These are phyloP conservation scores for Aspergillus sclerotioniger DNA, from an alignment of 495 filamentous ascomycete genomes.

Conservation along the genomic window DNA sequence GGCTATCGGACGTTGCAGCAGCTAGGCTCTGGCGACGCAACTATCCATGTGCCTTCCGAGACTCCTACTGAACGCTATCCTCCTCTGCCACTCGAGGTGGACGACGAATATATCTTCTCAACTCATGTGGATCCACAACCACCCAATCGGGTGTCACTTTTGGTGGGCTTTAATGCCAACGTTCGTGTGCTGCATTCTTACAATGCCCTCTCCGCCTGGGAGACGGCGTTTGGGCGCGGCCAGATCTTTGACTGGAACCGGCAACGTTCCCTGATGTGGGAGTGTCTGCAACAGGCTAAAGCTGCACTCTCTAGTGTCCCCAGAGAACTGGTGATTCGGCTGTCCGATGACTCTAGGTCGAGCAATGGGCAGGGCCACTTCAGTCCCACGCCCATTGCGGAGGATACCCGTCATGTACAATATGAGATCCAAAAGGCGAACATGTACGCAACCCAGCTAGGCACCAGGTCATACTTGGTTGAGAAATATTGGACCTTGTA, in stretches of 20 bases:
- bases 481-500: slow-evolving; percentile 73
- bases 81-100: slow-evolving; percentile 73
- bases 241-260: slow-evolving; percentile 69
- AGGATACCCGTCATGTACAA: slow-evolving; percentile 52
- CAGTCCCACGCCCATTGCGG: slow-evolving; percentile 16
- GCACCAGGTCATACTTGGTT: slow-evolving; percentile 74
- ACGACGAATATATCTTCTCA: slow-evolving; percentile 71
- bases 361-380: slow-evolving; percentile 16
- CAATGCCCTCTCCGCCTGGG: slow-evolving; percentile 63
- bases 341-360: slow-evolving; percentile 6
- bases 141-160: slow-evolving; percentile 54
- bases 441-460: slow-evolving; percentile 72
- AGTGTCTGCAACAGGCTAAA: slow-evolving; percentile 60
- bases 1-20: slow-evolving; percentile 64
- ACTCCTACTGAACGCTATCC: slow-evolving; percentile 75
- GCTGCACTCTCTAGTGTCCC: slow-evolving; percentile 58
- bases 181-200: slow-evolving; percentile 70
- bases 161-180: slow-evolving; percentile 76
- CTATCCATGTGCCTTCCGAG: slow-evolving; percentile 64
- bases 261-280: slow-evolving; percentile 62
- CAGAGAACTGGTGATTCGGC: slow-evolving; percentile 53
- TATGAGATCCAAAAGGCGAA: slow-evolving; percentile 84
- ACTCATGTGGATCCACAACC: slow-evolving; percentile 64
- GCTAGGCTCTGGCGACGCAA: slow-evolving; percentile 62
- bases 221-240: slow-evolving; percentile 70